phyloP scores from a whole-genome alignment of 129 eudicot species.

The Lactuca sativa region DNA sequence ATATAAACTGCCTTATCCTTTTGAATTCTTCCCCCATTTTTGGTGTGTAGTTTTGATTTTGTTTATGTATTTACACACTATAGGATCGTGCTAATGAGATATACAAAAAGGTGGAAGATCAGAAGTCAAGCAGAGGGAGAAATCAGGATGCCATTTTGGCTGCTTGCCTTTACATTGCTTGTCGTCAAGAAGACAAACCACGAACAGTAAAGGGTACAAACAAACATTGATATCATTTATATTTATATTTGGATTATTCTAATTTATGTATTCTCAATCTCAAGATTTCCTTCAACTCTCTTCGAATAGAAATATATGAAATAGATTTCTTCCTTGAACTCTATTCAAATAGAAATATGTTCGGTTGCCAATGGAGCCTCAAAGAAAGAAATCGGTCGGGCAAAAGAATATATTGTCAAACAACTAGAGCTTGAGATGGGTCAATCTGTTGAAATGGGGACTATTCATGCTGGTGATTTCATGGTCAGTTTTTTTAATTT shows the following conservation, averaged over 20 bases:
- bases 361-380: slow-evolving; percentile 91
- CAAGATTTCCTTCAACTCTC: too few relatives aligned
- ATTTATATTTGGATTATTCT: slow-evolving; percentile 30
- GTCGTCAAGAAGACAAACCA: slow-evolving; percentile 89
- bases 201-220: slow-evolving; percentile 86
- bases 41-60: too few relatives aligned
- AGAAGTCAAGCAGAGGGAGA: slow-evolving; percentile 80
- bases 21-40: too few relatives aligned
- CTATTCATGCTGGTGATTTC: slow-evolving; percentile 93
- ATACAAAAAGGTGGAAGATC: slow-evolving; percentile 93
- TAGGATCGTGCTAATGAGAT: slow-evolving; percentile 98
- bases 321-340: slow-evolving; percentile 48
- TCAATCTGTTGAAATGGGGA: slow-evolving; percentile 82
- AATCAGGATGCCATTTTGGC: slow-evolving; percentile 86
- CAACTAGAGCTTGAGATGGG: slow-evolving; percentile 89
- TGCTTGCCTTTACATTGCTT: slow-evolving; percentile 89
- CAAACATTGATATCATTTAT: slow-evolving; percentile 5
- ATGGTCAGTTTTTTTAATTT: slow-evolving; percentile 51
- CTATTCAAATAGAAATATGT: slow-evolving; percentile 83
- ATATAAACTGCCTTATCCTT: too few relatives aligned
- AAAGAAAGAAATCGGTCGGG: slow-evolving; percentile 95
- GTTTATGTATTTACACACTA: neutral
- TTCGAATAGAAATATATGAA: slow-evolving; percentile 14
- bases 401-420: slow-evolving; percentile 86
- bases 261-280: slow-evolving; percentile 22